Evolutionary conservation across 257 asterid genomes (phyloP).

Genomic region (Prunella vulgaris): DNA sequence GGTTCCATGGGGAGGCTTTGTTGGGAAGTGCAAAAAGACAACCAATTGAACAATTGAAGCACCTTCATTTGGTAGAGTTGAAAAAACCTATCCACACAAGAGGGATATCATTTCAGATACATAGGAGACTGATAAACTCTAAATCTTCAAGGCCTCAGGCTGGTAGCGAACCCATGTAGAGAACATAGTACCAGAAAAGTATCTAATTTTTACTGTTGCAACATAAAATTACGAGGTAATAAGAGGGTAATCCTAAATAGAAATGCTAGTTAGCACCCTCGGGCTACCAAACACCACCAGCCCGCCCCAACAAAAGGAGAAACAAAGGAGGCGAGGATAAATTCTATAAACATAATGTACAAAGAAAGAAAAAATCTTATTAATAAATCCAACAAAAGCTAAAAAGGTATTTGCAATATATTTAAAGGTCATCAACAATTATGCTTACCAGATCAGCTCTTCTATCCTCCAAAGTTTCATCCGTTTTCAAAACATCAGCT

Average conservation of each 20-base stretch:
- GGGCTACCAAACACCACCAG: not conserved
- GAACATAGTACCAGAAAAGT: not conserved
- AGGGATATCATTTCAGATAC: not conserved
- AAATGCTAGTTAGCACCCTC: not conserved
- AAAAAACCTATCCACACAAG: not conserved
- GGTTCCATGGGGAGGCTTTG: not conserved
- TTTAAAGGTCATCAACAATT: not conserved
- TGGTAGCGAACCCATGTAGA: not conserved
- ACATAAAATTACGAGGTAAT: not conserved
- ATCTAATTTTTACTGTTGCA: constrained; percentile 3
- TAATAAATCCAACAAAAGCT: constrained; percentile 1
- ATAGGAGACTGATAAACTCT: not conserved
- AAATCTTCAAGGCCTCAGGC: not conserved
- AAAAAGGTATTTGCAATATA: not conserved
- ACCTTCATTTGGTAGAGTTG: not conserved
- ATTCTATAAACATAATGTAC: not conserved
- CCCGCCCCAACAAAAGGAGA: not conserved
- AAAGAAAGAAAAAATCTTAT: not conserved
- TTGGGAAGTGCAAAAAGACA: not conserved
- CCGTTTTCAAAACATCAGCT: constrained; percentile 35
- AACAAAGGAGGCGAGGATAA: not conserved
- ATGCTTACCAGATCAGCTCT: constrained; percentile 53
- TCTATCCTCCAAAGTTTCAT: constrained; percentile 47
- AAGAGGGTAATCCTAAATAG: not conserved
- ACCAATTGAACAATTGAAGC: not conserved